Evolutionary conservation across 192 early-diverging fungal species (phyloP).

Genomic region (Gaertneriomyces sp.): DNA sequence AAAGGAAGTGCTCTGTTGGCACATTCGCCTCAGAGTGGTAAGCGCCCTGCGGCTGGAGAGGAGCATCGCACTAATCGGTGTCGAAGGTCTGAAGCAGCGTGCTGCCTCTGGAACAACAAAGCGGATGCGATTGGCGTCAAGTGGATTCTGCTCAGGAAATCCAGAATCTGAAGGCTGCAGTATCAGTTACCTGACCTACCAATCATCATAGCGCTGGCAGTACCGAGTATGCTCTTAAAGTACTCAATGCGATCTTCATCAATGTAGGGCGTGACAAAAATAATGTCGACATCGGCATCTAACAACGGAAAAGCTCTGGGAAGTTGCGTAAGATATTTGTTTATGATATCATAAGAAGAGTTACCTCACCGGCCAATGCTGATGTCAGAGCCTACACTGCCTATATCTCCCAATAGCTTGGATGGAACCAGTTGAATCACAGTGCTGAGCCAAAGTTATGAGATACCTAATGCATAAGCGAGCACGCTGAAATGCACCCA

Average conservation of each 20-base stretch:
- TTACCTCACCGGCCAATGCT: conserved; percentile 12
- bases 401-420: conserved; percentile 4
- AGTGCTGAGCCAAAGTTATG: neutral
- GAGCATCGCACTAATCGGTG: conserved; percentile 18
- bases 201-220: neutral
- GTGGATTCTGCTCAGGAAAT: conserved; percentile 28
- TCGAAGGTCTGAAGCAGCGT: conserved; percentile 9
- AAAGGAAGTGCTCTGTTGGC: conserved; percentile 10
- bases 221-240: conserved; percentile 12
- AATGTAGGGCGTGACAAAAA: conserved; percentile 22
- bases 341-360: neutral
- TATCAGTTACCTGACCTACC: neutral
- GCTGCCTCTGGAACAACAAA: conserved; percentile 31
- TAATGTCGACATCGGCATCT: conserved; percentile 19
- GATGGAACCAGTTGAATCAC: conserved; percentile 27
- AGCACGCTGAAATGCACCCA: neutral
- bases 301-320: conserved; percentile 11
- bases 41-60: conserved; percentile 21
- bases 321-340: neutral
- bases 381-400: conserved; percentile 8
- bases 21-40: conserved; percentile 13
- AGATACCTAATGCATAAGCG: neutral
- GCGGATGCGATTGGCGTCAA: conserved; percentile 17
- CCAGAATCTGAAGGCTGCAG: neutral
- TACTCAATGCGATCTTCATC: conserved; percentile 23